Conservation (phyloP, 148 eudicot genomes). For the Rhododendron mucronatum region DNA sequence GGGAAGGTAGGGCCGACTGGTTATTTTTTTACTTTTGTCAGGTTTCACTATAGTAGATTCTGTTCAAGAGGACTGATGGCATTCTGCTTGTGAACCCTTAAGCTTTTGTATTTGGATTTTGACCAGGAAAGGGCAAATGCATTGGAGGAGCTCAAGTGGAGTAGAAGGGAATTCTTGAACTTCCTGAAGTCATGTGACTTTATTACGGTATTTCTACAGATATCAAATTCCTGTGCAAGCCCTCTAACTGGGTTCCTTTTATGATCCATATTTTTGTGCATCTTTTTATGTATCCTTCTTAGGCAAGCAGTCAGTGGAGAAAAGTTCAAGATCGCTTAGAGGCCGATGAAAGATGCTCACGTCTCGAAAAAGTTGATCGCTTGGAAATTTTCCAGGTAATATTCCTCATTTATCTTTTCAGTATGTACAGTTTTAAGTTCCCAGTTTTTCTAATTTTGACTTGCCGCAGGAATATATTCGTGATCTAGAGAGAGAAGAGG, state of each 20-base stretch:
- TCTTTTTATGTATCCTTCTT: conserved; percentile 5
- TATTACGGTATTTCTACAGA: conserved; percentile 52
- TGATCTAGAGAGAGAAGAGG: conserved; percentile 93
- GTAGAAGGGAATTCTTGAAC: conserved; percentile 60
- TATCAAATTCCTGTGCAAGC: conserved; percentile 3
- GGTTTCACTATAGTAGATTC: not conserved
- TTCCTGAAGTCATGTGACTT: conserved; percentile 91
- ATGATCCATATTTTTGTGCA: not conserved
- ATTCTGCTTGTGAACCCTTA: not conserved
- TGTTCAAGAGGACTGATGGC: not conserved
- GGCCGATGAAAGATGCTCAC: conserved; percentile 84
- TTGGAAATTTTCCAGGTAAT: conserved; percentile 86
- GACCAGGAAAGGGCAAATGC: conserved; percentile 74
- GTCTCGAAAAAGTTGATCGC: conserved; percentile 86
- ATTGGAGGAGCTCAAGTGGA: conserved; percentile 68
- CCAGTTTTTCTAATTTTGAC: conserved; percentile 7
- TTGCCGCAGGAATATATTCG: conserved; percentile 72
- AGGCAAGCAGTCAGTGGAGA: conserved; percentile 99
- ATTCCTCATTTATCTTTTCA: not conserved
- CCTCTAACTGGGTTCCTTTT: not conserved
- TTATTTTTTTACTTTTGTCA: not conserved
- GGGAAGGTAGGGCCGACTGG: not conserved
- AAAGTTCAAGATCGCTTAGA: conserved; percentile 94
- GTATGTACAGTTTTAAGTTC: not conserved
- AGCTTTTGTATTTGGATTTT: conserved; percentile 12